Conservation (phyloP, 129 eudicot genomes). For the Chrysanthemum lavandulifolium region DNA sequence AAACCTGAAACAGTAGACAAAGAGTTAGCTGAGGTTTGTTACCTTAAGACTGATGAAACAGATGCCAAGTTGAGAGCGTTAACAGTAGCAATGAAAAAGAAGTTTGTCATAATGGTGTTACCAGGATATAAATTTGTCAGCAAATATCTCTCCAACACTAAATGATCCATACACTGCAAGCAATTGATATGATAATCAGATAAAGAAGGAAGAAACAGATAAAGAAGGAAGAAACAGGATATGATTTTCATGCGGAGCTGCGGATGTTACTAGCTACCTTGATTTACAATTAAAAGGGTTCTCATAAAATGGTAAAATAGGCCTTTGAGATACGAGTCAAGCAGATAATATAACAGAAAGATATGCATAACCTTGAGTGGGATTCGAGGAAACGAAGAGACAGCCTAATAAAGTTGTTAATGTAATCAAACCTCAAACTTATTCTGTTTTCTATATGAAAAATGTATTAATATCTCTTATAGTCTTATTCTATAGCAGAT, state of each 20-base stretch:
- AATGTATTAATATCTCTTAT: neutral
- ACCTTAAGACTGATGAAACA: neutral
- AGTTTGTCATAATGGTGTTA: conserved; percentile 31
- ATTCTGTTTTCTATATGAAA: neutral
- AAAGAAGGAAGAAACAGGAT: neutral
- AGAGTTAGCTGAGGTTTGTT: neutral
- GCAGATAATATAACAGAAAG: no score
- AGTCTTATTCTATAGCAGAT: no score
- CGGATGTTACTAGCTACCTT: no score
- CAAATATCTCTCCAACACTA: conserved; percentile 66
- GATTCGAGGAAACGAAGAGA: no score
- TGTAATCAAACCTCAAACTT: neutral
- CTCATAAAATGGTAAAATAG: no score
- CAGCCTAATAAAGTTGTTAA: neutral
- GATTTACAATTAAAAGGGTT: no score
- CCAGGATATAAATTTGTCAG: conserved; percentile 82
- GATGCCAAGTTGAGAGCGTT: neutral
- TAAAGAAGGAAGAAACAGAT: neutral
- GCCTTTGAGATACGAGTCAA: no score
- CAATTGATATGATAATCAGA: conserved; percentile 16
- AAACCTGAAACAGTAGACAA: conserved; percentile 54
- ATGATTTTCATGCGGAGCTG: no score
- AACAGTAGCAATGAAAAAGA: conserved; percentile 3
- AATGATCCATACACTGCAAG: conserved; percentile 93
- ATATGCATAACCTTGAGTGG: no score